Base-by-base conservation (phyloP, 2,329 filamentous ascomycete genomes). In the Epichloe scottii region DNA sequence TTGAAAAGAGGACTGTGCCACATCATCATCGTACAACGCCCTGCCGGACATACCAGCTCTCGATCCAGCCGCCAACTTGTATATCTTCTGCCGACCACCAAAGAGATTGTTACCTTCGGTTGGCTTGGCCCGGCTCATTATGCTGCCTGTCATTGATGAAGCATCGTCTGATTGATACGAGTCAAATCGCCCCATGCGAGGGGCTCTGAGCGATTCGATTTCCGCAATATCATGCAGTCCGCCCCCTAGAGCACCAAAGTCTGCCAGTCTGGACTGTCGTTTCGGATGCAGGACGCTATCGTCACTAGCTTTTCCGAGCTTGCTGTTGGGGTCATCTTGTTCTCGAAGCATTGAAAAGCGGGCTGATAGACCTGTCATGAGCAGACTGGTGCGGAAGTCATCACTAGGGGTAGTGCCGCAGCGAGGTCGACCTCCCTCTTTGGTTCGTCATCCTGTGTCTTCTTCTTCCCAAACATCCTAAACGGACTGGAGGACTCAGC, bases 291-390 rank as follows among this genome's bases (percentile, higher is more conserved):
- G 70, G 3, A 97, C 90, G 58, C 90, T 96, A 67, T 96, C 91
- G 63, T 97, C 91, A 66, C 87, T 93, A 15, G 91, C 91, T 67
- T 97, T 96, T 52, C 91, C 91, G 34, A 96, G 77, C 65, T 89
- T 86, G 2, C 89, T 91, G 55, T 74, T 84, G 1, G 91, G 91
- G 61, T 96, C 89, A 64, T 96, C 90, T 65, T 96, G 91, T 67
- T 96, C 91, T 60, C 89, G 77, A 34, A 97, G 73, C 91, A 97
- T 97, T 59, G 91, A 97, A 66, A 98, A 98, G 6, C 93, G 83
- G 12, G 90, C 89, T 0, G 91, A 97, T 4, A 98, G 76, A 41
- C 90, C 91, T 0, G 89, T 90, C 91, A 98, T 95, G 55, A 98
- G 75, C 53, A 98, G 72, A 73, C 93, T 97, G 3, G 93, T 98